Evolutionary conservation across 352 stramenopile genomes (phyloP).

Genomic region (Phytopythium ostracodes): DNA sequence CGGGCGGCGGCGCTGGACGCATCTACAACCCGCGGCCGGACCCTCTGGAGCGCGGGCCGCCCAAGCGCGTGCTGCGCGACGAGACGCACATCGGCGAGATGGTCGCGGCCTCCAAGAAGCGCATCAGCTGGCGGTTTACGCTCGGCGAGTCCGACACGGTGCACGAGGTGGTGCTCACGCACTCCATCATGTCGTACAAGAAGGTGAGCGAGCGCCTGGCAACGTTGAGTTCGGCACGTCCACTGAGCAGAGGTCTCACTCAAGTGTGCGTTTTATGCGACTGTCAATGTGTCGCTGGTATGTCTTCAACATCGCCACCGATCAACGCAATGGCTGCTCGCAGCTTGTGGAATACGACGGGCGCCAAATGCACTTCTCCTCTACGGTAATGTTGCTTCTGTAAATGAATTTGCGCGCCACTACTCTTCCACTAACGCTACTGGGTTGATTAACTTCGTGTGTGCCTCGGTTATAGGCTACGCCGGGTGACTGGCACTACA

Average conservation of each 20-base stretch:
- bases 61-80: conserved; percentile 67
- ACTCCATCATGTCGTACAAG: conserved; percentile 87
- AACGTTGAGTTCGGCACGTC: too few relatives aligned
- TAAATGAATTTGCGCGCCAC: conserved; percentile 4
- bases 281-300: not conserved
- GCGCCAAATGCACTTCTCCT: conserved; percentile 77
- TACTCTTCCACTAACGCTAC: not conserved
- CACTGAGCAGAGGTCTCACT: too few relatives aligned
- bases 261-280: not conserved
- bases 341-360: conserved; percentile 77
- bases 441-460: not conserved
- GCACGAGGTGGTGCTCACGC: conserved; percentile 73
- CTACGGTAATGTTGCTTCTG: too few relatives aligned
- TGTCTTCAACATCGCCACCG: not conserved
- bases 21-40: conserved; percentile 75
- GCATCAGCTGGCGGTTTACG: conserved; percentile 80
- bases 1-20: conserved; percentile 29
- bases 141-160: conserved; percentile 65
- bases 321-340: not conserved
- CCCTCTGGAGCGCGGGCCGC: conserved; percentile 57
- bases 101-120: conserved; percentile 79
- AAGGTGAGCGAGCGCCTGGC: conserved; percentile 59
- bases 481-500: conserved; percentile 72
- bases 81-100: conserved; percentile 79
- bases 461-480: conserved; percentile 32